phyloP scores from a whole-genome alignment of 2,329 filamentous ascomycete genomes.

The Tolypocladium amazonense region DNA sequence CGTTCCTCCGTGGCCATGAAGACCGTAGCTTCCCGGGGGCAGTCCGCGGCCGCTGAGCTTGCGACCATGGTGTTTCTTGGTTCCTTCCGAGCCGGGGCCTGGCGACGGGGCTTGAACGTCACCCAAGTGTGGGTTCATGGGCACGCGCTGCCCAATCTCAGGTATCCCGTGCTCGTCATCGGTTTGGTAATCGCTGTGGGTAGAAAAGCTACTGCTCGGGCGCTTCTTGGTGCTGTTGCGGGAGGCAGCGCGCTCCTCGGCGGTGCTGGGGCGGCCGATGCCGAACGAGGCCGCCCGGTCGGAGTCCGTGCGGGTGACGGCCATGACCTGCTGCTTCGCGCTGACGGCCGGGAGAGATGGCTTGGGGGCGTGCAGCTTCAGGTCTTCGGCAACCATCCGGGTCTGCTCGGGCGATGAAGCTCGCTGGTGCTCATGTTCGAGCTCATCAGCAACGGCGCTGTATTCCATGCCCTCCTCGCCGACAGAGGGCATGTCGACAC shows the following conservation, averaged over 20 bases:
- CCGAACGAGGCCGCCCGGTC: constrained; percentile 75
- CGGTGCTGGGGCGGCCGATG: constrained; percentile 56
- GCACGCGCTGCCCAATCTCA: constrained; percentile 83
- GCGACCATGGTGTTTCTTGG: constrained; percentile 51
- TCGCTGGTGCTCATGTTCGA: constrained; percentile 17
- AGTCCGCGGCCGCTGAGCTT: constrained; percentile 60
- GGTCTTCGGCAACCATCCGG: constrained; percentile 65
- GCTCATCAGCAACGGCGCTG: constrained; percentile 44
- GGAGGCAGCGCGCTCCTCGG: constrained; percentile 36
- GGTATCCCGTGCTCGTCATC: constrained; percentile 83
- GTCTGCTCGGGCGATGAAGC: constrained; percentile 56
- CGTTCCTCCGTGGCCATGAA: constrained; percentile 75
- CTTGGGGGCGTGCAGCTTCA: constrained; percentile 82
- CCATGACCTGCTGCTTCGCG: constrained; percentile 72
- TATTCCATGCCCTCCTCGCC: constrained; percentile 90
- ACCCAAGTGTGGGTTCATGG: constrained; percentile 85
- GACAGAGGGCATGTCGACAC: constrained; percentile 72
- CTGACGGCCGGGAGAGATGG: constrained; percentile 73
- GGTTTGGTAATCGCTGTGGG: constrained; percentile 39
- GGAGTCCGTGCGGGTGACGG: constrained; percentile 88
- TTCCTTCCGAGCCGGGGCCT: constrained; percentile 37
- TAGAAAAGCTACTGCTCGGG: constrained; percentile 47
- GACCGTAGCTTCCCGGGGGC: constrained; percentile 84
- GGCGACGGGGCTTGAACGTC: constrained; percentile 95
- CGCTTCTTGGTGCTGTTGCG: constrained; percentile 50